Evolutionary conservation across 179 eudicot species (phyloP).

Genomic region (Corrigiola litoralis): DNA sequence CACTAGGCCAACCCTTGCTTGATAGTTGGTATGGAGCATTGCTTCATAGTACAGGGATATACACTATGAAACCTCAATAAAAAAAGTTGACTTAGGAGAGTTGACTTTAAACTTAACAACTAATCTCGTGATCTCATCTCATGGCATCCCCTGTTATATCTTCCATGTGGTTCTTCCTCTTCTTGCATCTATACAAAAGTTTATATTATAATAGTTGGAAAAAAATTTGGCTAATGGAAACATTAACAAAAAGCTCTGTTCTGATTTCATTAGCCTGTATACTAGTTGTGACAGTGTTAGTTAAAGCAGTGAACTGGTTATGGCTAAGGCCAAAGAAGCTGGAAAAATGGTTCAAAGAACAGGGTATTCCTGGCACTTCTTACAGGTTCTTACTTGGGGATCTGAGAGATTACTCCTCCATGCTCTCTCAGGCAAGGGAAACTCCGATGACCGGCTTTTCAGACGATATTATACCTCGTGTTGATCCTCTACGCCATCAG

Average conservation of each 20-base stretch:
- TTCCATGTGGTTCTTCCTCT: too few species aligned
- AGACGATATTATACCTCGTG: slow-evolving; percentile 30
- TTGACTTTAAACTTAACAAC: too few species aligned
- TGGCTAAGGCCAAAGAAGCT: slow-evolving; percentile 52
- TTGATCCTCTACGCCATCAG: slow-evolving; percentile 27
- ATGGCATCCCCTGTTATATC: too few species aligned
- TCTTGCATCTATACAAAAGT: too few species aligned
- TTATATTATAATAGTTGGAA: too few species aligned
- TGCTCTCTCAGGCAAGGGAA: slow-evolving; percentile 27
- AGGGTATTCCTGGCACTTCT: slow-evolving; percentile 47
- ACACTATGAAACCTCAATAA: too few species aligned
- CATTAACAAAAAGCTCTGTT: background rate
- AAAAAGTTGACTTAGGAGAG: too few species aligned
- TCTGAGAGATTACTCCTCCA: slow-evolving; percentile 27
- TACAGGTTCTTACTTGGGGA: slow-evolving; percentile 48
- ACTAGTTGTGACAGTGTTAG: slow-evolving; percentile 2
- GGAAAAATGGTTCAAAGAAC: slow-evolving; percentile 42
- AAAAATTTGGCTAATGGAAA: too few species aligned
- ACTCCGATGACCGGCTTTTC: slow-evolving; percentile 31
- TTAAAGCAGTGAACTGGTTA: slow-evolving; percentile 37
- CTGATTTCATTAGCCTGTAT: background rate
- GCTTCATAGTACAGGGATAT: too few species aligned
- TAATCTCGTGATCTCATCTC: too few species aligned
- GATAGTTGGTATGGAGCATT: too few species aligned
- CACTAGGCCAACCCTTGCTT: too few species aligned